Conservation (phyloP, 2,329 filamentous ascomycete species). For the Sclerotinia nivalis region DNA sequence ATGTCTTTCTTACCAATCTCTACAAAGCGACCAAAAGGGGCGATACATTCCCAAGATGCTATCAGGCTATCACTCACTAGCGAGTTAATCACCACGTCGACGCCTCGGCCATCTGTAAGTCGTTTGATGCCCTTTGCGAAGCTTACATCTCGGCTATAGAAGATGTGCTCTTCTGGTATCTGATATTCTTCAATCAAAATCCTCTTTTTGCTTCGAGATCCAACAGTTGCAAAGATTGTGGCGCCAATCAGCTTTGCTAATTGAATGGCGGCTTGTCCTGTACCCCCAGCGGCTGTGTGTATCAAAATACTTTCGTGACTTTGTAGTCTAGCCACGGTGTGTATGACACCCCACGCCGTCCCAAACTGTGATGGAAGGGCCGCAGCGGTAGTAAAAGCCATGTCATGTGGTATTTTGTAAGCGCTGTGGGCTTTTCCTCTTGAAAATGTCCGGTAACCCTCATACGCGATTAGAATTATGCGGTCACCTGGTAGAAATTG, state of each 20-base stretch:
- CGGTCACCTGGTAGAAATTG: conserved; percentile 26
- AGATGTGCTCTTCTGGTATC: background rate
- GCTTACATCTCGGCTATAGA: background rate
- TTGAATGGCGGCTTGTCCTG: conserved; percentile 41
- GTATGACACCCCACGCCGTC: conserved; percentile 36
- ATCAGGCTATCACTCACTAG: background rate
- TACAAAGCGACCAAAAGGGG: background rate
- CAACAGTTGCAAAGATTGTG: conserved; percentile 40
- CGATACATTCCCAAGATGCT: background rate
- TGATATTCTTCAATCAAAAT: background rate
- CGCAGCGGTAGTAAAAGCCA: no score
- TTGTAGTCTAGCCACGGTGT: no score
- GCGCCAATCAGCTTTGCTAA: conserved; percentile 35
- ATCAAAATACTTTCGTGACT: no score
- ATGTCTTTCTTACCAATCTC: background rate
- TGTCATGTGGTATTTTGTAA: background rate
- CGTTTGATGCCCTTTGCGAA: background rate
- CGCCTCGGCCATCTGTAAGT: background rate
- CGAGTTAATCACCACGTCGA: conserved; percentile 10
- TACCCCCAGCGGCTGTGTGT: conserved; percentile 38
- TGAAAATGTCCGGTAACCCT: background rate
- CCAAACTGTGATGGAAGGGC: conserved; percentile 29
- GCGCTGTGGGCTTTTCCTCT: background rate
- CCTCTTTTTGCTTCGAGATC: conserved; percentile 35
- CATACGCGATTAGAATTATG: conserved; percentile 19